A percentile compares a stretch with the other conserved stretches of the same genome.
These are phyloP conservation scores for Myxozyma nipponensis DNA, from an alignment of 805 yeast species.

Conservation along the genomic window DNA sequence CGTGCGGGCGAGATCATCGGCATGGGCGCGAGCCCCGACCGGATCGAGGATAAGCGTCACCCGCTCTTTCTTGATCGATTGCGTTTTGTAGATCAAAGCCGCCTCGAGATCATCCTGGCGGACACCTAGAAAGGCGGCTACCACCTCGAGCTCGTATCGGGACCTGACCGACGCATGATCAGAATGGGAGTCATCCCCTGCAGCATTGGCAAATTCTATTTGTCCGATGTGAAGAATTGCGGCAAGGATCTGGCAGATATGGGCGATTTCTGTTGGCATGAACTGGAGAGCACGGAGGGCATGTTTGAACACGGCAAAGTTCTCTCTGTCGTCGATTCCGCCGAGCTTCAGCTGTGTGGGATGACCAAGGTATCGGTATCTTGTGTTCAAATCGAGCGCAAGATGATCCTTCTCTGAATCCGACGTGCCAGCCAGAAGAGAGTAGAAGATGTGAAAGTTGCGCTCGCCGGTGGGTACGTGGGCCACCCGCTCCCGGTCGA, in stretches of 20 bases:
- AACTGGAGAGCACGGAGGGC: constrained; percentile 51
- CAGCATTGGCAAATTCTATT: constrained; percentile 36
- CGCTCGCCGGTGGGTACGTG: constrained; percentile 50
- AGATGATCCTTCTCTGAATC: constrained; percentile 42
- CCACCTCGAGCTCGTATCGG: constrained; percentile 35
- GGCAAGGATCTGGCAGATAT: constrained; percentile 47
- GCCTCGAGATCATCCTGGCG: constrained; percentile 38
- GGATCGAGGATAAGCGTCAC: constrained; percentile 43
- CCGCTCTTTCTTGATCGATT: constrained; percentile 38
- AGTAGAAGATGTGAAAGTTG: constrained; percentile 58
- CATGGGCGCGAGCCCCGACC: constrained; percentile 42
- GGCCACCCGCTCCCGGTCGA: constrained; percentile 54
- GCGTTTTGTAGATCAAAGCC: constrained; percentile 41
- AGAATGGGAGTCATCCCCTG: constrained; percentile 33
- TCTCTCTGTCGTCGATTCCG: constrained; percentile 48
- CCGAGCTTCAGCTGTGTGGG: constrained; percentile 40
- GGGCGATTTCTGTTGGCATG: constrained; percentile 44
- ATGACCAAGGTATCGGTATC: constrained; percentile 45
- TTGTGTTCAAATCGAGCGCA: constrained; percentile 39
- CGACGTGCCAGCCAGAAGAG: constrained; percentile 50
- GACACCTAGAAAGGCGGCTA: constrained; percentile 42
- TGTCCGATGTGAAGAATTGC: constrained; percentile 46
- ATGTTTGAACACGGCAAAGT: constrained; percentile 46
- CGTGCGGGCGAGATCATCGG: constrained; percentile 43
- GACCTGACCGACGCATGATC: constrained; percentile 20